phyloP scores from a whole-genome alignment of 2,329 filamentous ascomycete genomes.

The Periglandula ipomoeae region DNA sequence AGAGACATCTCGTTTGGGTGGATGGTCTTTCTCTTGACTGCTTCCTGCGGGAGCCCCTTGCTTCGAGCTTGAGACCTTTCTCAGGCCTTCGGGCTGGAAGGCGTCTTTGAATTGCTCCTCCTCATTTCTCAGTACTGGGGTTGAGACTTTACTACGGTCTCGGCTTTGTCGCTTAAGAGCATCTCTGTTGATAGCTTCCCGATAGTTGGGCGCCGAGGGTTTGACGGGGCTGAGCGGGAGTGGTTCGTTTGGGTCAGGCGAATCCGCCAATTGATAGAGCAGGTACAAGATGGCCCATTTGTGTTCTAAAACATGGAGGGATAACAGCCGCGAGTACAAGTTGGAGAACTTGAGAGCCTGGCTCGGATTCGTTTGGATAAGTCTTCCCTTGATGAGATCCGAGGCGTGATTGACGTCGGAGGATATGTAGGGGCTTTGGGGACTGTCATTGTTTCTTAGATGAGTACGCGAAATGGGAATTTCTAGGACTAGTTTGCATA shows the following conservation, averaged over 20 bases:
- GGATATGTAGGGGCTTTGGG: constrained; percentile 44
- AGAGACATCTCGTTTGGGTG: constrained; percentile 38
- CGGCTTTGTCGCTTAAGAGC: constrained; percentile 27
- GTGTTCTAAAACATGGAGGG: constrained; percentile 84
- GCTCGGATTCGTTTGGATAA: constrained; percentile 68
- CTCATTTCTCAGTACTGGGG: constrained; percentile 30
- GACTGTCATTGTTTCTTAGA: constrained; percentile 21
- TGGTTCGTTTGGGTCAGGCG: constrained; percentile 45
- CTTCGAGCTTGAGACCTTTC: constrained; percentile 32
- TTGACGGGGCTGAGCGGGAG: constrained; percentile 35
- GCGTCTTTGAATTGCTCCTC: constrained; percentile 42
- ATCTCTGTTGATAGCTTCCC: constrained; percentile 28
- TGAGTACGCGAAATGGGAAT: constrained; percentile 3
- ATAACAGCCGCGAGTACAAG: constrained; percentile 78
- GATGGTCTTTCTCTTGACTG: constrained; percentile 20
- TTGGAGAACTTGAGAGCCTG: constrained; percentile 83
- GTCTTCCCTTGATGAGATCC: constrained; percentile 81
- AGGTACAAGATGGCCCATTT: constrained; percentile 97
- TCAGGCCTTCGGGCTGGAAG: constrained; percentile 44
- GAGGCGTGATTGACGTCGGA: constrained; percentile 84
- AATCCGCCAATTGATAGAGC: constrained; percentile 72
- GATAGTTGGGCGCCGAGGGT: constrained; percentile 28
- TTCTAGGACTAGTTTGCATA: no score
- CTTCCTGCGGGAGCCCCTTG: constrained; percentile 19
- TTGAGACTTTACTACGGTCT: constrained; percentile 28